These are phyloP conservation scores for Ceratocystis albifundus DNA, from an alignment of 2,329 filamentous ascomycete species.

Conservation along the genomic window DNA sequence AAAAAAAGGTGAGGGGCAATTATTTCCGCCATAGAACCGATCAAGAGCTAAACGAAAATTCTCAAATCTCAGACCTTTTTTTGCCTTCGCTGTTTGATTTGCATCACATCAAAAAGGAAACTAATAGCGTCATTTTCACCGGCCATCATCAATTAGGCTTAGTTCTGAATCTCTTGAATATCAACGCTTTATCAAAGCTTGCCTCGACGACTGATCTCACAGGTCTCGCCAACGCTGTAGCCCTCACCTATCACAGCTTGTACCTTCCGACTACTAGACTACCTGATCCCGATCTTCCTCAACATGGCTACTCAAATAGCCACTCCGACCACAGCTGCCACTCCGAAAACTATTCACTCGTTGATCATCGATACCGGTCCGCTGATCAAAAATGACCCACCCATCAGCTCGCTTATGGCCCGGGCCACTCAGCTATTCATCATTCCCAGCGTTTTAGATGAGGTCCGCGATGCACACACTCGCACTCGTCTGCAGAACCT, in stretches of 20 bases:
- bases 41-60: no score
- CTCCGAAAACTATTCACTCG: slow-evolving; percentile 60
- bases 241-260: no score
- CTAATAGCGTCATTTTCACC: neutral
- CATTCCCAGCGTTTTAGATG: slow-evolving; percentile 71
- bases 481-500: slow-evolving; percentile 71
- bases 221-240: no score
- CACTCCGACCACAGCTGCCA: slow-evolving; percentile 22
- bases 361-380: slow-evolving; percentile 85
- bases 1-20: neutral
- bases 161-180: neutral
- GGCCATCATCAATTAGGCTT: neutral
- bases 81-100: neutral
- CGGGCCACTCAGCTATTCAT: slow-evolving; percentile 70
- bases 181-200: neutral
- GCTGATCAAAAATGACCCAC: slow-evolving; percentile 83
- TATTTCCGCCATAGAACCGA: no score
- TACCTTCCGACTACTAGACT: neutral
- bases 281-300: neutral
- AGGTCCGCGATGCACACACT: slow-evolving; percentile 79
- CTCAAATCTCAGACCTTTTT: neutral
- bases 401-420: slow-evolving; percentile 67
- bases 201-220: no score
- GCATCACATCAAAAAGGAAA: neutral
- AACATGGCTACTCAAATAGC: neutral